Base-by-base conservation (phyloP, 768 basidiomycete genomes). In the Krasilnikovozyma curviuscula region DNA sequence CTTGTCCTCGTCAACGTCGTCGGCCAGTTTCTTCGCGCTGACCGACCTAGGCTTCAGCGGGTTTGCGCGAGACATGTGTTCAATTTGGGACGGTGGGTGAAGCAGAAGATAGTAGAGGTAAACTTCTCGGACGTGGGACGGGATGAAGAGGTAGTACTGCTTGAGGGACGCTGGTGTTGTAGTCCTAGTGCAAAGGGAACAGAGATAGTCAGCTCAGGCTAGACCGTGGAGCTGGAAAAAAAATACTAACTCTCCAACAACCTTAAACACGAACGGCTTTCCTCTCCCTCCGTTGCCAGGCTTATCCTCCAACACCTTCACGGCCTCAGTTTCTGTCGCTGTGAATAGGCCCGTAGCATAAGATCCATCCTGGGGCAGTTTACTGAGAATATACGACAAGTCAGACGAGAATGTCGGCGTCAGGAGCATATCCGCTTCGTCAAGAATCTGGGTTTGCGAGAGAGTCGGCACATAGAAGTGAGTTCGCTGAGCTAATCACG, bases 281-380 rank as follows among this genome's bases (percentile, higher is more conserved):
- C 78, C 71, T 65, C 91, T 97, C 5, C 89, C 91, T 0, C 73
- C 70, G 55, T 75, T 71, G 2, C 88, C 84, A 7, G 77, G 66
- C 18, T 78, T 77, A 31, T 72, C 69, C 6, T 78, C 80, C 19
- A 95, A 61, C 7, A 72, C 69, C 57, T 89, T 82, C 49, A 98
- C 83, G 0, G 85, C 75, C 6, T 78, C 73, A 5, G 86, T 89
- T 52, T 91, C 68, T 1, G 93, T 98, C 0, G 93, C 93, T 0
- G 93, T 98, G 66, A 97, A 97, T 34, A 98, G 72, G 57, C 86
- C 83, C 0, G 91, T 97, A 62, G 97, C 91, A n/a, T n/a, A n/a
- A n/a, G n/a, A 46, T n/a, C 93, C 73, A 28, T 84, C 76, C 46
- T 73, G 72, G 1, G 93, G 85, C 14, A 97, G 69, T 30, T 72